phyloP scores from a whole-genome alignment of 352 stramenopile species.

The Pythium diclinum region DNA sequence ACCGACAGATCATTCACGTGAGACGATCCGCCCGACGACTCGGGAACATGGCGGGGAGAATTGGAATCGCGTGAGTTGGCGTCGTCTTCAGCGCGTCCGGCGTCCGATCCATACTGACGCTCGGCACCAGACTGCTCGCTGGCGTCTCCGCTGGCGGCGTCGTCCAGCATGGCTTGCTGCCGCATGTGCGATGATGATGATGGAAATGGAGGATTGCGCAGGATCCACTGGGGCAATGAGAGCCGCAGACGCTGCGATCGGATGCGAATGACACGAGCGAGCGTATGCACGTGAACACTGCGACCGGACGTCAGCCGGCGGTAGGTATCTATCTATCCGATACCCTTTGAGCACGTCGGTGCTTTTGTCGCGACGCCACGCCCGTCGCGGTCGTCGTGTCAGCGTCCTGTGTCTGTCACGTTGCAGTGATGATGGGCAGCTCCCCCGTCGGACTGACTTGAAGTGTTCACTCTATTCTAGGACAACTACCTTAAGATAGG shows the following conservation, averaged over 20 bases:
- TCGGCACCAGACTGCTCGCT: background rate
- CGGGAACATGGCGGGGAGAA: background rate
- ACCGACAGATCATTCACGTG: conserved; percentile 12
- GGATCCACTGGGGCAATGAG: background rate
- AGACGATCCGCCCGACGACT: background rate
- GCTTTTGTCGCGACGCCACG: background rate
- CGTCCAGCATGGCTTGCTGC: background rate
- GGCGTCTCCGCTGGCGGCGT: background rate
- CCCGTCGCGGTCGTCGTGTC: background rate
- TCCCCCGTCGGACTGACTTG: conserved; percentile 3
- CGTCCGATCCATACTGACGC: background rate
- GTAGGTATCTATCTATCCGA: background rate
- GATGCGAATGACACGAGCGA: background rate
- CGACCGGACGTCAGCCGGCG: background rate
- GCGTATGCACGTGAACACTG: conserved; percentile 1
- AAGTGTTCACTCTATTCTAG: conserved; percentile 1
- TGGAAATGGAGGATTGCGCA: conserved; percentile 1
- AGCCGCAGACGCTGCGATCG: background rate
- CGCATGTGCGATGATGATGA: background rate
- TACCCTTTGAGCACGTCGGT: background rate
- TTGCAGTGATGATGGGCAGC: conserved; percentile 7
- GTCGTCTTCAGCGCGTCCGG: conserved; percentile 4
- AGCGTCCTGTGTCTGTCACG: conserved; percentile 1
- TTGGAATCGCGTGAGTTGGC: background rate
- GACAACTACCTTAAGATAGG: background rate